Evolutionary conservation across 2,329 filamentous ascomycete species (phyloP).

Genomic region (Colletotrichum sidae): DNA sequence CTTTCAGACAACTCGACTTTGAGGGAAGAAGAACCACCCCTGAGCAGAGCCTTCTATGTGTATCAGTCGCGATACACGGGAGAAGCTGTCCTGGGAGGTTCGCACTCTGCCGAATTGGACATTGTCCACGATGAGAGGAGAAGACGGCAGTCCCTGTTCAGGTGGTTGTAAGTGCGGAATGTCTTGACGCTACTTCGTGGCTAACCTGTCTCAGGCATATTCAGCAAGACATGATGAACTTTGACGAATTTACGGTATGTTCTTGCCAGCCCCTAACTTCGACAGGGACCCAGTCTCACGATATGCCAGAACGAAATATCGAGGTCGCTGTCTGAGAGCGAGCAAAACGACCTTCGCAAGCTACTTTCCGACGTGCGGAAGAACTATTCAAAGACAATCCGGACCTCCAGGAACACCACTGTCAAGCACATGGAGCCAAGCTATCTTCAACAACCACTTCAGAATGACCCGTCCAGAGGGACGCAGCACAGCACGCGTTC

Average conservation of each 20-base stretch:
- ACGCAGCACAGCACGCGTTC: slow-evolving; percentile 36
- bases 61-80: slow-evolving; percentile 53
- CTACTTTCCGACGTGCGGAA: slow-evolving; percentile 53
- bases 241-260: slow-evolving; percentile 55
- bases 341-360: slow-evolving; percentile 49
- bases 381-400: slow-evolving; percentile 49
- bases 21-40: slow-evolving; percentile 30
- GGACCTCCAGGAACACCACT: slow-evolving; percentile 50
- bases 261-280: too few relatives aligned
- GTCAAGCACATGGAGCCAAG: slow-evolving; percentile 57
- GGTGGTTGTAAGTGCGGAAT: slow-evolving; percentile 51
- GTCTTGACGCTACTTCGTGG: too few relatives aligned
- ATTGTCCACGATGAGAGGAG: slow-evolving; percentile 48
- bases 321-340: slow-evolving; percentile 38
- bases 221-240: slow-evolving; percentile 53
- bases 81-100: slow-evolving; percentile 49
- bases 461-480: slow-evolving; percentile 39
- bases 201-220: slow-evolving; percentile 48
- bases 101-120: slow-evolving; percentile 50
- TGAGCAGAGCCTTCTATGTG: slow-evolving; percentile 39
- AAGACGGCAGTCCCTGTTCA: slow-evolving; percentile 50
- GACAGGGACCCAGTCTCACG: slow-evolving; percentile 14
- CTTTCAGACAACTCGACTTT: slow-evolving; percentile 42
- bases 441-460: slow-evolving; percentile 50
- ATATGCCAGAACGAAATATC: slow-evolving; percentile 48